Conservation (phyloP, 495 filamentous ascomycete species). For the Articulospora tetracladia region DNA sequence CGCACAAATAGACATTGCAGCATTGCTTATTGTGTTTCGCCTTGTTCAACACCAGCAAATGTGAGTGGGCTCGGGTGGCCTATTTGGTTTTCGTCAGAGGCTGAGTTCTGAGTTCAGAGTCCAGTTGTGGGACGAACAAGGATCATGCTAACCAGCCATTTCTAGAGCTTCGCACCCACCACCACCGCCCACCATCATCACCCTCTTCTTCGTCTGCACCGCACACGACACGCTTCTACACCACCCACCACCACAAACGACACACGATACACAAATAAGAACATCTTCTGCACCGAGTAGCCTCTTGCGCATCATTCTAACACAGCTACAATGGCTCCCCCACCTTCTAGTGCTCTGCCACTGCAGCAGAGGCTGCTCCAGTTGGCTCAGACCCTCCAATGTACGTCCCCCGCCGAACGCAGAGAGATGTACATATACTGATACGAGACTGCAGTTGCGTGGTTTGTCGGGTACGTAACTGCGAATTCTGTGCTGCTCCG, state of each 20-base stretch:
- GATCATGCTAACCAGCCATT: constrained; percentile 9
- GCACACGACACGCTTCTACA: constrained; percentile 18
- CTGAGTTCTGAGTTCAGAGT: constrained; percentile 3
- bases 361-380: constrained; percentile 68
- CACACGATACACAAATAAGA: neutral
- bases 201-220: no score
- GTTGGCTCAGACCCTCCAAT: constrained; percentile 83
- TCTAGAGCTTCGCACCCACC: constrained; percentile 15
- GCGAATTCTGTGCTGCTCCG: neutral
- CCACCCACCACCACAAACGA: neutral
- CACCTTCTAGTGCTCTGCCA: constrained; percentile 66
- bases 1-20: neutral
- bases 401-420: constrained; percentile 44
- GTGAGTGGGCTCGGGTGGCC: neutral
- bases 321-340: constrained; percentile 65
- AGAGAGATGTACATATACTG: constrained; percentile 13
- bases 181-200: constrained; percentile 2
- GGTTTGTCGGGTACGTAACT: constrained; percentile 83
- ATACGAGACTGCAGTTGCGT: constrained; percentile 45
- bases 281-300: neutral
- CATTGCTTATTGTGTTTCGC: neutral
- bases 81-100: neutral
- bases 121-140: constrained; percentile 3
- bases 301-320: neutral
- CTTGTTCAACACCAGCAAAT: neutral